Evolutionary conservation across 75 land plant species (phyloP).

Genomic region (Cupressus sempervirens): DNA sequence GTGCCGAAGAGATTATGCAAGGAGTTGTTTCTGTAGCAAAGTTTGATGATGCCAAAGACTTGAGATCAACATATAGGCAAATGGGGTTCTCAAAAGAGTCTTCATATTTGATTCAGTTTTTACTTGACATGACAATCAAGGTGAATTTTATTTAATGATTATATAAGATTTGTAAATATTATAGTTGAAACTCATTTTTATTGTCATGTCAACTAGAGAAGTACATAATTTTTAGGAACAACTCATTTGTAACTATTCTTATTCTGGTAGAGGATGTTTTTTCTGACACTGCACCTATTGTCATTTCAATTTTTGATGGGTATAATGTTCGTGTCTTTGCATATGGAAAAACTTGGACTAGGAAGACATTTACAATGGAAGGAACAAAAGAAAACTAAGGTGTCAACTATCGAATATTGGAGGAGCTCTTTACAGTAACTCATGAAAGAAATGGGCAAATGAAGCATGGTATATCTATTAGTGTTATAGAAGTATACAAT

Average conservation of each 20-base stretch:
- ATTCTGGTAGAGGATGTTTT: conserved; percentile 68
- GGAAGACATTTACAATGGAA: conserved; percentile 98
- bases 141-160: conserved; percentile 25
- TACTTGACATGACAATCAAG: conserved; percentile 76
- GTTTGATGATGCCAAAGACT: conserved; percentile 79
- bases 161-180: too few relatives aligned
- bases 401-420: conserved; percentile 87
- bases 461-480: conserved; percentile 78
- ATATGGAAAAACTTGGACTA: conserved; percentile 98
- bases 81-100: conserved; percentile 56
- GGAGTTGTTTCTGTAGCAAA: conserved; percentile 66
- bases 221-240: too few relatives aligned
- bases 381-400: conserved; percentile 77
- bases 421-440: too few relatives aligned
- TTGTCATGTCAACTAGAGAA: not conserved
- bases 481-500: conserved; percentile 95
- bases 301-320: conserved; percentile 87
- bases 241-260: not conserved
- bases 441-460: conserved; percentile 46
- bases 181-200: not conserved
- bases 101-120: conserved; percentile 95
- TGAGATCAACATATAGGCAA: conserved; percentile 66
- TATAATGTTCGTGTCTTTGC: conserved; percentile 98
- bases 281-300: conserved; percentile 84
- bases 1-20: conserved; percentile 46